Conservation (phyloP, 495 filamentous ascomycete genomes). For the Aspergillus avenaceus region DNA sequence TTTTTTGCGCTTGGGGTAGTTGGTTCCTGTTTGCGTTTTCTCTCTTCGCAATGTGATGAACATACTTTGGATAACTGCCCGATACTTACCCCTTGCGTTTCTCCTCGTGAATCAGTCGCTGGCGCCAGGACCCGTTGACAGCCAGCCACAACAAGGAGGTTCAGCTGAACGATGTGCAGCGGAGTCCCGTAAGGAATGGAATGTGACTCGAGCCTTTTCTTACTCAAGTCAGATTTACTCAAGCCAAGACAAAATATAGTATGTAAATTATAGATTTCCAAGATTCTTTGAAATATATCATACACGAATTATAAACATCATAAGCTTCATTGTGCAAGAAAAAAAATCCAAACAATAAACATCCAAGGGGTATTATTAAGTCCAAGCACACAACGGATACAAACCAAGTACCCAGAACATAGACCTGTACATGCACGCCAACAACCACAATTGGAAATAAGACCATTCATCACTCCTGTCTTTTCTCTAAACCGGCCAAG, state of each 20-base stretch:
- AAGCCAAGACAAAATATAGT: no score
- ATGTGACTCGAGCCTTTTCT: not conserved
- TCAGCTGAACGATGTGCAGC: slow-evolving; percentile 3
- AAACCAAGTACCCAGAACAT: slow-evolving; percentile 1
- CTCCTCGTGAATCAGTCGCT: slow-evolving; percentile 22
- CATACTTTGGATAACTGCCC: no score
- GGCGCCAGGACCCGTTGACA: slow-evolving; percentile 12
- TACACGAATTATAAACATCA: not conserved
- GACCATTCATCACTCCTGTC: slow-evolving; percentile 6
- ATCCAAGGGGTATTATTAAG: slow-evolving; percentile 24
- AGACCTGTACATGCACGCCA: slow-evolving; percentile 12
- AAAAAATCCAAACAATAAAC: slow-evolving; percentile 10
- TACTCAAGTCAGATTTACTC: not conserved
- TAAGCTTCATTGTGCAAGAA: not conserved
- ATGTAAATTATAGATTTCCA: no score
- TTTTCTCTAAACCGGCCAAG: slow-evolving; percentile 9
- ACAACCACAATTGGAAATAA: slow-evolving; percentile 3
- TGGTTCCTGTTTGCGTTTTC: not conserved
- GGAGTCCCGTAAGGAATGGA: not conserved
- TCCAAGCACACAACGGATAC: slow-evolving; percentile 16
- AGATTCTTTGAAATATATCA: no score
- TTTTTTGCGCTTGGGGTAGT: not conserved
- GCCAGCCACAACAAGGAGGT: slow-evolving; percentile 18
- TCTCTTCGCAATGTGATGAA: not conserved
- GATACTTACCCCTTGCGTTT: slow-evolving; percentile 26